These are phyloP conservation scores for Exutisphaerella laricina DNA, from an alignment of 2,329 filamentous ascomycete genomes.

Conservation along the genomic window DNA sequence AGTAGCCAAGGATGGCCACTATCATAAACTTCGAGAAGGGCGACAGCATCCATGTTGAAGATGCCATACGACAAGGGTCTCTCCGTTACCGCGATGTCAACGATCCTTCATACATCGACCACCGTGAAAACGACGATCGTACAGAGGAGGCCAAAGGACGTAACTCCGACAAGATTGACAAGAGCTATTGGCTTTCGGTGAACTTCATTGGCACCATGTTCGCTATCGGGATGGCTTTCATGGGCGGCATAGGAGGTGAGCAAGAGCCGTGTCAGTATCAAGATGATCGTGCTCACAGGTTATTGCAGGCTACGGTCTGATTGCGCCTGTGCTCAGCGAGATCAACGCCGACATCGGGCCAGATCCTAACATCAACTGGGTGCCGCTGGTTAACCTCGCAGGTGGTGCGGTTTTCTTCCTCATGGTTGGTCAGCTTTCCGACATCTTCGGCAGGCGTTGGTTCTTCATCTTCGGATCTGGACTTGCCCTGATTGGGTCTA, in stretches of 20 bases:
- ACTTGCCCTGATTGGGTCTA: conserved; percentile 33
- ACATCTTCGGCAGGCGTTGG: conserved; percentile 36
- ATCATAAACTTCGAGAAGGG: too few species aligned
- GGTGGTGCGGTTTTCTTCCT: conserved; percentile 36
- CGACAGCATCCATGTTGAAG: too few species aligned
- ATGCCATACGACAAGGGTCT: too few species aligned
- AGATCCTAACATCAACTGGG: conserved; percentile 36
- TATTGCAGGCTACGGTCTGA: conserved; percentile 23
- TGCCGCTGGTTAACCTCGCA: conserved; percentile 33
- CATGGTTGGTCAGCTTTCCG: conserved; percentile 35
- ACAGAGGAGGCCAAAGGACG: conserved; percentile 23
- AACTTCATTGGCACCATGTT: conserved; percentile 26
- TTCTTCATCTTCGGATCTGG: conserved; percentile 34
- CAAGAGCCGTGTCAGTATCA: too few species aligned
- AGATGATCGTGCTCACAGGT: too few species aligned
- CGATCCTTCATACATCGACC: conserved; percentile 17
- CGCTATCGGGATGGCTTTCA: conserved; percentile 25
- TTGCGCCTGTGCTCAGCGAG: conserved; percentile 21
- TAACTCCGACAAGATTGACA: conserved; percentile 22
- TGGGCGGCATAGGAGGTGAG: conserved; percentile 26
- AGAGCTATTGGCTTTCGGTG: conserved; percentile 23
- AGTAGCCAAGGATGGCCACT: too few species aligned
- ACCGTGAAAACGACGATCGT: conserved; percentile 23
- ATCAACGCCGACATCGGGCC: conserved; percentile 38
- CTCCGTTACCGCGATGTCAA: too few species aligned